Evolutionary conservation across 2,329 filamentous ascomycete genomes (phyloP), one percentile per base, ranked within the genome.

Genomic region (Aspergillus glaucus): DNA sequence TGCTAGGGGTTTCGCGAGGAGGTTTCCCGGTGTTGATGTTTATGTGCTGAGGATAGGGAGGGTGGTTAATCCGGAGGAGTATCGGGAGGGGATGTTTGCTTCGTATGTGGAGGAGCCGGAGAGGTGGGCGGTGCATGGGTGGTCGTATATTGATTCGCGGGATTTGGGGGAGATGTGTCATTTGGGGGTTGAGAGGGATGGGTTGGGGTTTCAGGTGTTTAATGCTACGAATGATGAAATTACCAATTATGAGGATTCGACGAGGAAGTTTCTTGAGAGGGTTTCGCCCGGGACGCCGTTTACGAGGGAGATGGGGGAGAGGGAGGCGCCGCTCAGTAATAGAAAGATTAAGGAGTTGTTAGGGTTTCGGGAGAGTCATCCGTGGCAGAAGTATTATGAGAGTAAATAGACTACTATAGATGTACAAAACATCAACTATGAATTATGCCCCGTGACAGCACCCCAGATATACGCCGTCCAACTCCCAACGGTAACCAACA

Each of bases 141-240:
- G 81, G 81, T 76, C 73, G 19, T 85, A 85, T 60, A 81, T 80
- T 19, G 81, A 85, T 60, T 79, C 79, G 0, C 64, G 80, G 3
- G 81, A 85, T 55, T 61, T 85, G 2, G 82, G 80, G 0, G 78
- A 80, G 62, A 84, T 85, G 49, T 83, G 79, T 58, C 69, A 82
- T 53, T 57, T 78, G 7, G 75, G 71, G 15, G 70, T 84, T 4
- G 55, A 73, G 51, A 78, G 75, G 54, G 12, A 37, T 17, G 34
- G 34, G n/a, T 37, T 37, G 8, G 81, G 81, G 0, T 85, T 81
- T 55, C 79, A 84, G 58, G 67, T 84, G 0, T 85, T 84, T 64
- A 85, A 85, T 58, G 81, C 80, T 1, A 81, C 79, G 0, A 85
- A 85, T 57, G 75, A 81, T 56, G 78, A 73, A 2, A 83, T 83